Base-by-base conservation (phyloP, 345 rosid species). In the Syzygium oleosum region DNA sequence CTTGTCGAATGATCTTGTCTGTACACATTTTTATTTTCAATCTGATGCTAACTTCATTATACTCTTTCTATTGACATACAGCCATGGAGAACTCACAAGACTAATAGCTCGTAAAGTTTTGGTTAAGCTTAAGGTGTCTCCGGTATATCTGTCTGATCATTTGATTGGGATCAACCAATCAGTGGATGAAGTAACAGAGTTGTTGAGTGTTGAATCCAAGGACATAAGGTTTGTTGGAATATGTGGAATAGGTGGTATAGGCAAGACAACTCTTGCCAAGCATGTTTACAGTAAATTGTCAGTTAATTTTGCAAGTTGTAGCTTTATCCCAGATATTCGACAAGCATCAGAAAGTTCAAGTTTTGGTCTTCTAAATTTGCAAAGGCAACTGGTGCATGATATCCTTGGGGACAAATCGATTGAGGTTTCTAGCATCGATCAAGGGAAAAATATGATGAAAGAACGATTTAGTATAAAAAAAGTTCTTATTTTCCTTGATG, bases 181-280 rank as follows among this genome's bases (percentile, higher is more conserved):
- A 53, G 16, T 85, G 41, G 86, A 55, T 14, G 51, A 31, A 85
- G 46, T 85, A 22, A 54, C 55, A 23, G 51, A 54, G 13, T 27
- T 54, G 65, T 85, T 85, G 49, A 17, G 55, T 13, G 13, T 51
- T 6, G 29, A 41, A 14, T 38, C 22, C 9, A 27, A 34, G 12
- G 87, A 85, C 46, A n/a, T 85, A 34, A 38, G 87, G 29, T n/a
- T 38, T 2, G 25, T 85, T 29, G 86, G 86, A 55, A 85, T 85
- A 11, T 55, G 55, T 51, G 86, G 86, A 46, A 85, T 85, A 17
- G 61, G 79, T 11, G 87, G 87, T 21, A 27, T 85, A 17, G 87
- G 87, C 41, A 85, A 85, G 78, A 85, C 87, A 38, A 59, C 87
- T 43, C 78, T 85, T 34, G 87, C 87, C 29, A 85, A 85, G 53